These are phyloP conservation scores for Salix exigua DNA, from an alignment of 345 rosid genomes.

Conservation along the genomic window DNA sequence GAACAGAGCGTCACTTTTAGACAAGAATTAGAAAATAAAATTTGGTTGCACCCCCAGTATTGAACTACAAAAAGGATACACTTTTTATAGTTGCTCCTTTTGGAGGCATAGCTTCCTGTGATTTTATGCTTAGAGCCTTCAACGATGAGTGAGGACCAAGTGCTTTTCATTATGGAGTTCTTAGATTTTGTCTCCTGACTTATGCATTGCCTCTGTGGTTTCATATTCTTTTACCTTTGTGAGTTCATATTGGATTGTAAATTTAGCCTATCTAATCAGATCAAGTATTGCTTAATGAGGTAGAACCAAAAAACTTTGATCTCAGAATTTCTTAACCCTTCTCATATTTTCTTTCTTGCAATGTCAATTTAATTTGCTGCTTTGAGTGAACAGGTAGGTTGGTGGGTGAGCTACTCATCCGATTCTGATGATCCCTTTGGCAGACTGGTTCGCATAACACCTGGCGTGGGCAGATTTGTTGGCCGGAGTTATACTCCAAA, in stretches of 20 bases:
- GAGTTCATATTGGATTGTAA: background rate
- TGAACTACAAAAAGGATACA: background rate
- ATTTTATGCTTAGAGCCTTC: background rate
- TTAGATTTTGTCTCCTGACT: background rate
- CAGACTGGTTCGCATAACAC: conserved; percentile 70
- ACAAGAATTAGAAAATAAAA: background rate
- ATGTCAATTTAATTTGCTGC: conserved; percentile 9
- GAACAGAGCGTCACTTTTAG: background rate
- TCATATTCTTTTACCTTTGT: background rate
- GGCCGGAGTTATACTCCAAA: conserved; percentile 86
- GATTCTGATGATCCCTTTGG: conserved; percentile 87
- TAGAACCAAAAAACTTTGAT: background rate
- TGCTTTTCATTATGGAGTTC: background rate
- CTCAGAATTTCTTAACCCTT: background rate
- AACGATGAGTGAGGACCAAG: background rate
- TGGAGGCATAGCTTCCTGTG: background rate
- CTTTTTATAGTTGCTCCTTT: background rate
- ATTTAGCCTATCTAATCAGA: background rate
- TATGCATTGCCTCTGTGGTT: background rate
- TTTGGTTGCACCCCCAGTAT: background rate
- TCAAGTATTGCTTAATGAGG: background rate
- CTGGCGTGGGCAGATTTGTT: conserved; percentile 83
- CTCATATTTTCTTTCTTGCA: background rate
- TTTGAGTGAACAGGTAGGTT: conserved; percentile 65
- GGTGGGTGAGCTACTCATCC: conserved; percentile 94